Percentiles rank a stretch among this genome's conserved stretches.
Conservation (phyloP, 2,329 filamentous ascomycete genomes). For the Cladophialophora bantiana region DNA sequence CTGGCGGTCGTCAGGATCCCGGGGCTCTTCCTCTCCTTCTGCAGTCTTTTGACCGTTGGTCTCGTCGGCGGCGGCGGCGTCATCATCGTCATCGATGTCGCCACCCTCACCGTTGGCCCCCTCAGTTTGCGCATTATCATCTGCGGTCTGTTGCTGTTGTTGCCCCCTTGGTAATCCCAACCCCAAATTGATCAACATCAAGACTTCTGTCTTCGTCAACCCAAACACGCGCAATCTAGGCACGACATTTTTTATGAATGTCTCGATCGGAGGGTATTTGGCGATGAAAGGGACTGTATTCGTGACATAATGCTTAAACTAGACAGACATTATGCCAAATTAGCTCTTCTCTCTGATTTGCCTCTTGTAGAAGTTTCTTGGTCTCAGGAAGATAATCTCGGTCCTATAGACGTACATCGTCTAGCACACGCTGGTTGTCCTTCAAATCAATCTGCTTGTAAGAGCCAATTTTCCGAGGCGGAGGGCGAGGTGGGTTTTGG, state of each 20-base stretch:
- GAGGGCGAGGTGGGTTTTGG: slow-evolving; percentile 49
- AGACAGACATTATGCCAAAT: background rate
- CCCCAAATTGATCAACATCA: slow-evolving; percentile 56
- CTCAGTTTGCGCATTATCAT: background rate
- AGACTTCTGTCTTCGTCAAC: slow-evolving; percentile 55
- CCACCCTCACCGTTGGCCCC: slow-evolving; percentile 17
- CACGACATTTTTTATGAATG: slow-evolving; percentile 49
- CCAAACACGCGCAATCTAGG: slow-evolving; percentile 48
- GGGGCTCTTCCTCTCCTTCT: slow-evolving; percentile 20
- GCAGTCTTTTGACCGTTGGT: background rate
- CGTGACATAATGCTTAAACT: slow-evolving; percentile 32
- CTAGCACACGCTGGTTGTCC: slow-evolving; percentile 55
- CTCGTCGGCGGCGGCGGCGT: slow-evolving; percentile 14
- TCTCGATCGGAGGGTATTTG: slow-evolving; percentile 47
- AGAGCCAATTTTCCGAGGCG: slow-evolving; percentile 36
- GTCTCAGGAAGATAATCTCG: slow-evolving; percentile 20
- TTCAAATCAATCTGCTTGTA: slow-evolving; percentile 50
- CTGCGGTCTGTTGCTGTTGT: background rate
- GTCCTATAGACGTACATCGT: slow-evolving; percentile 46
- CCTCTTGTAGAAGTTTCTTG: background rate
- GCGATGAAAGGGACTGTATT: slow-evolving; percentile 33
- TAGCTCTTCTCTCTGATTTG: background rate
- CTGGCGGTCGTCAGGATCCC: slow-evolving; percentile 30
- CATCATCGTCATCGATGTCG: slow-evolving; percentile 23
- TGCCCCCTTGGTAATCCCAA: slow-evolving; percentile 45